Percentiles rank a stretch among this genome's conserved stretches.
Conservation (phyloP, 176 grass and related monocot species). For the Saccharum officinarum region DNA sequence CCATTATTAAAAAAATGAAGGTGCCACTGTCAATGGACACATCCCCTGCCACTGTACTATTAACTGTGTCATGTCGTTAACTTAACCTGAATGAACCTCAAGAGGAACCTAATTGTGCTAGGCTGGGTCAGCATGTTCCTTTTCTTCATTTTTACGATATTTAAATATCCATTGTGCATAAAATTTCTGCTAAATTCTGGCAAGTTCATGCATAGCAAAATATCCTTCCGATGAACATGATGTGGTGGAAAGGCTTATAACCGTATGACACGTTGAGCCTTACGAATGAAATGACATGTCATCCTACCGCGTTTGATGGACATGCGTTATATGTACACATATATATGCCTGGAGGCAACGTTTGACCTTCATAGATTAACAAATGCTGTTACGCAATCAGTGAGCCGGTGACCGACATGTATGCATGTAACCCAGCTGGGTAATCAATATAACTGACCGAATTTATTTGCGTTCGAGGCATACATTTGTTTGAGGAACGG, state of each 20-base stretch:
- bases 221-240: neutral
- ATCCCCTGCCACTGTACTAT: too few species aligned
- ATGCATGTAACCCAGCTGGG: neutral
- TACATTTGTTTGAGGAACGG: conserved; percentile 6
- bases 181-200: neutral
- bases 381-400: conserved; percentile 4
- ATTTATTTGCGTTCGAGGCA: neutral
- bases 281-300: conserved; percentile 1
- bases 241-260: neutral
- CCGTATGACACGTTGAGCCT: neutral
- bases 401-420: neutral
- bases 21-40: too few species aligned
- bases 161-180: too few species aligned
- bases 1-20: too few species aligned
- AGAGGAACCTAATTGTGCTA: too few species aligned
- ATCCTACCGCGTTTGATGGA: neutral
- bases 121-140: too few species aligned
- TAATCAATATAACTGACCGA: conserved; percentile 27
- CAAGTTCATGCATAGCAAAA: neutral
- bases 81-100: too few species aligned
- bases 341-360: neutral
- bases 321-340: neutral
- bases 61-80: too few species aligned
- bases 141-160: too few species aligned
- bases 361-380: conserved; percentile 34